Conservation (phyloP, 805 yeast genomes). For the Metschnikowia kunwiensis region DNA sequence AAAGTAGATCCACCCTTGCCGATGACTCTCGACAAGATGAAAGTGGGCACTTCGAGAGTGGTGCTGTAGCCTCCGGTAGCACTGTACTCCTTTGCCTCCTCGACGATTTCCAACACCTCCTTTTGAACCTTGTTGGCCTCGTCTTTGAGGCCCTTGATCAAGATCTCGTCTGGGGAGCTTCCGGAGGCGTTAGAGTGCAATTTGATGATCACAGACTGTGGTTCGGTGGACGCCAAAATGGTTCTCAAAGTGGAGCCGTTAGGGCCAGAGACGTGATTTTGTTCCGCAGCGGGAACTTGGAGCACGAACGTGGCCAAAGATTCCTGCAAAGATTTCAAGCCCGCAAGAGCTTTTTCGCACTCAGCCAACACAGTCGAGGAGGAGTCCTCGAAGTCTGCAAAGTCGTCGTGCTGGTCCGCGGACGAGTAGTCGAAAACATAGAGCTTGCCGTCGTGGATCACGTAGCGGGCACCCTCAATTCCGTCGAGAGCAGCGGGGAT, state of each 20-base stretch:
- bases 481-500: constrained; percentile 41
- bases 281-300: constrained; percentile 52
- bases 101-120: constrained; percentile 53
- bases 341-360: constrained; percentile 53
- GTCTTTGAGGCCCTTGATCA: constrained; percentile 64
- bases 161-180: constrained; percentile 48
- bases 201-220: constrained; percentile 43
- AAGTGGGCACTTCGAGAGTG: constrained; percentile 60
- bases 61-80: constrained; percentile 38
- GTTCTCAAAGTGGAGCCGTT: constrained; percentile 54
- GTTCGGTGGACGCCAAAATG: constrained; percentile 36
- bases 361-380: constrained; percentile 49
- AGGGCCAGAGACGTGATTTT: constrained; percentile 59
- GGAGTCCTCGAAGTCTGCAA: constrained; percentile 67
- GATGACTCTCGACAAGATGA: constrained; percentile 72
- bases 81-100: constrained; percentile 52
- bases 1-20: constrained; percentile 86
- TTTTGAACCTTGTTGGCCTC: constrained; percentile 55
- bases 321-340: constrained; percentile 56
- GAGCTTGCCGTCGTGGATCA: constrained; percentile 53
- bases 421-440: constrained; percentile 54
- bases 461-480: constrained; percentile 50
- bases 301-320: constrained; percentile 51
- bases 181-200: constrained; percentile 41
- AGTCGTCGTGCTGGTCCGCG: constrained; percentile 37